These are phyloP conservation scores for Beauveria scarabaeidicola DNA, from an alignment of 2,329 filamentous ascomycete species.

Conservation along the genomic window DNA sequence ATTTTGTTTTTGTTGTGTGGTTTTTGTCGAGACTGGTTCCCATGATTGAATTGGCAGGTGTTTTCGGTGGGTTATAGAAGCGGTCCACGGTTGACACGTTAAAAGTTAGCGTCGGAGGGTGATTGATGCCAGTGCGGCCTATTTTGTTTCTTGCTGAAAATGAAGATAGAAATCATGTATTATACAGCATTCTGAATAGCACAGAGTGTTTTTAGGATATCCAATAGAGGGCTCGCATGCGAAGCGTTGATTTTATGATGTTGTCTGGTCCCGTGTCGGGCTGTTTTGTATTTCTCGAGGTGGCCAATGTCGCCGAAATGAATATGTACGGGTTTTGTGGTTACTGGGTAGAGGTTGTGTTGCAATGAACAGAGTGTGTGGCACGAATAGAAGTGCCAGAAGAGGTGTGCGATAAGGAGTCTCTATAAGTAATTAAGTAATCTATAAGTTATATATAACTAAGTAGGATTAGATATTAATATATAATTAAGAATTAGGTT, in stretches of 20 bases:
- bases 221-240: neutral
- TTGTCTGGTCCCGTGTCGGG: too few species aligned
- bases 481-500: too few species aligned
- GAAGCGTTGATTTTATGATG: neutral
- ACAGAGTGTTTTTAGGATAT: neutral
- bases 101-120: neutral
- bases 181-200: neutral
- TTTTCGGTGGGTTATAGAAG: neutral
- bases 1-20: neutral
- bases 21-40: neutral
- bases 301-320: too few species aligned
- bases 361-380: too few species aligned
- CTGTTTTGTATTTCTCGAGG: too few species aligned
- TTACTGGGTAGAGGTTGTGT: too few species aligned
- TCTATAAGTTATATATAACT: too few species aligned
- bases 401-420: too few species aligned
- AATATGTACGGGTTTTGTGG: too few species aligned
- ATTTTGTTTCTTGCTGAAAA: neutral
- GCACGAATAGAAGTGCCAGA: too few species aligned
- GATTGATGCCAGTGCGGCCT: neutral
- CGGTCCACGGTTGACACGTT: neutral
- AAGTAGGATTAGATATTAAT: too few species aligned
- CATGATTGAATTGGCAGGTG: neutral
- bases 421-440: too few species aligned
- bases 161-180: conserved; percentile 1